Conservation (phyloP, 2,329 filamentous ascomycete species). For the Neoascochyta sp. region DNA sequence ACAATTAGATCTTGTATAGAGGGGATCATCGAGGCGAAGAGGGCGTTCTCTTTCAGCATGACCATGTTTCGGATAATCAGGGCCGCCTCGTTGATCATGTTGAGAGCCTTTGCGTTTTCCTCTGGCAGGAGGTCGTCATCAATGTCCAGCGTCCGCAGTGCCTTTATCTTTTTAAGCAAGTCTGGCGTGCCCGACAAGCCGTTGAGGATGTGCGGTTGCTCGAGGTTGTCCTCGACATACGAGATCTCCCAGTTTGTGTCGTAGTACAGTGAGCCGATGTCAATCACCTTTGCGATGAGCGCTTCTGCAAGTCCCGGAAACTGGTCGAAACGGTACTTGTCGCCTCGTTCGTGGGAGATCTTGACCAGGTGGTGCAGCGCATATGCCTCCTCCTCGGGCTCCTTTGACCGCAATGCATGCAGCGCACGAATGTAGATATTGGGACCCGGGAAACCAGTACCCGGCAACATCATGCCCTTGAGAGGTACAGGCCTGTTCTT, state of each 20-base stretch:
- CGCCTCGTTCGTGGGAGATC: constrained; percentile 89
- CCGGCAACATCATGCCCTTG: constrained; percentile 57
- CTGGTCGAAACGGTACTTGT: constrained; percentile 92
- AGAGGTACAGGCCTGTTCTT: constrained; percentile 40
- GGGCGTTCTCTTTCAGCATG: constrained; percentile 84
- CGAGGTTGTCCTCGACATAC: constrained; percentile 56
- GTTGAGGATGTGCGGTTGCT: constrained; percentile 55
- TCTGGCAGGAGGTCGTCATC: constrained; percentile 69
- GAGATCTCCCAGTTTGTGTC: constrained; percentile 76
- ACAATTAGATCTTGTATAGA: constrained; percentile 78
- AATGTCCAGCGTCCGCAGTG: constrained; percentile 55
- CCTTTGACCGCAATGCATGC: constrained; percentile 74
- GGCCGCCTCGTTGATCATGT: constrained; percentile 78
- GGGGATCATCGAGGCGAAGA: constrained; percentile 70
- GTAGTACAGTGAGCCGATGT: constrained; percentile 75
- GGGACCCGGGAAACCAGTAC: constrained; percentile 68
- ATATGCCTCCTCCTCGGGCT: constrained; percentile 82
- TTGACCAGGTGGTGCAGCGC: constrained; percentile 91
- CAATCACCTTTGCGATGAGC: constrained; percentile 77
- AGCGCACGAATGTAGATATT: constrained; percentile 91
- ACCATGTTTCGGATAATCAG: constrained; percentile 94
- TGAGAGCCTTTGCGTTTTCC: constrained; percentile 65
- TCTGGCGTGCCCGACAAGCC: constrained; percentile 65
- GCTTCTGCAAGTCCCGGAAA: constrained; percentile 87
- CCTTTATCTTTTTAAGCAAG: constrained; percentile 67